These are phyloP conservation scores for Rhexocercosporidium sp. DNA, from an alignment of 2,329 filamentous ascomycete genomes.

Conservation along the genomic window DNA sequence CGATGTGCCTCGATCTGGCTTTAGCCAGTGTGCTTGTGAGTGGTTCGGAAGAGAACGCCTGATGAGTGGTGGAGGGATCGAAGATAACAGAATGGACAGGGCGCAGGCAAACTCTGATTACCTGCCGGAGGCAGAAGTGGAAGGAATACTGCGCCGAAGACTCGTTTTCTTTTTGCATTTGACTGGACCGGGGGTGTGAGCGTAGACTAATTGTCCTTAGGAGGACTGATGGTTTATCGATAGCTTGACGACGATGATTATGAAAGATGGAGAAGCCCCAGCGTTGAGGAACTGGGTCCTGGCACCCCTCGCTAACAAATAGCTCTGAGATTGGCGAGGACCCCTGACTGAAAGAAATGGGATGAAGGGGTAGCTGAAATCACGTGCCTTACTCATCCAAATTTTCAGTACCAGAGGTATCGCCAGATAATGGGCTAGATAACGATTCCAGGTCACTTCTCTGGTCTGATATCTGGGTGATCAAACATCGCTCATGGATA, in stretches of 20 bases:
- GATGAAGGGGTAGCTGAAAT: background rate
- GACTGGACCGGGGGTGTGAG: background rate
- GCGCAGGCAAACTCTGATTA: background rate
- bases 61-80: background rate
- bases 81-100: background rate
- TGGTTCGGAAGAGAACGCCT: background rate
- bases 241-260: background rate
- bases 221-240: background rate
- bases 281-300: background rate
- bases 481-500: no score
- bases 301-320: background rate
- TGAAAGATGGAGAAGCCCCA: background rate
- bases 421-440: no score
- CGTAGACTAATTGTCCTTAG: background rate
- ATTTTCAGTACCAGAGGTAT: no score
- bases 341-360: background rate
- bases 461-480: background rate
- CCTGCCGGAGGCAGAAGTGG: background rate
- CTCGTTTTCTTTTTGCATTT: background rate
- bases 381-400: background rate
- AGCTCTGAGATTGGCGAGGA: background rate
- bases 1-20: constrained; percentile 3
- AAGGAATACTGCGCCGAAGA: background rate
- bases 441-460: no score
- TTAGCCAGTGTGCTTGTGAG: background rate